phyloP scores from a whole-genome alignment of 1,284 basidiomycete genomes.

The Phylloporus sp. region DNA sequence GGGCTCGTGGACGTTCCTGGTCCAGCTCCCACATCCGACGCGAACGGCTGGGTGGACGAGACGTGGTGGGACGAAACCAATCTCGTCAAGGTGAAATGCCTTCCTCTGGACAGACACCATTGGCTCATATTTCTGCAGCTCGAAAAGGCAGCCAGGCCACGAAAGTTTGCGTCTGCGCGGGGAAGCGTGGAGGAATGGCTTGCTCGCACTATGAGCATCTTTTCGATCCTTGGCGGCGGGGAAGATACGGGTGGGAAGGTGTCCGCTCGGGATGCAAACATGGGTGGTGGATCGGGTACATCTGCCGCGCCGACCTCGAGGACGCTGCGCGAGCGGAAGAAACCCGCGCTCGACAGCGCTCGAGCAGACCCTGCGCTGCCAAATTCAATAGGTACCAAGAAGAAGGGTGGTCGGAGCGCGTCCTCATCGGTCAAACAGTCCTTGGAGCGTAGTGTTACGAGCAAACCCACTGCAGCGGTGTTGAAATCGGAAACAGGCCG shows the following conservation, averaged over 20 bases:
- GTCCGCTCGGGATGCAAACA: constrained; percentile 22
- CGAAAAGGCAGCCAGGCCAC: constrained; percentile 72
- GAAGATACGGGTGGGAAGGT: constrained; percentile 14
- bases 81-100: constrained; percentile 55
- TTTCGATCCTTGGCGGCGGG: constrained; percentile 45
- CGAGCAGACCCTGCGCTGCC: background rate
- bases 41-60: constrained; percentile 42
- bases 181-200: constrained; percentile 55
- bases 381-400: background rate
- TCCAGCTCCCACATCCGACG: background rate
- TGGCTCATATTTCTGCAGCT: no score
- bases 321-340: constrained; percentile 62
- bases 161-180: constrained; percentile 47
- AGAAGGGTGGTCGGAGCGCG: constrained; percentile 9
- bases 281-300: constrained; percentile 13
- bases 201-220: constrained; percentile 48
- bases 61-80: constrained; percentile 76
- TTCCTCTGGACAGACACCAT: background rate
- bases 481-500: background rate
- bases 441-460: constrained; percentile 34
- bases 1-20: constrained; percentile 58
- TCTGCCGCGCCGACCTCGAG: constrained; percentile 46
- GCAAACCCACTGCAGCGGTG: background rate
- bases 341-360: constrained; percentile 19
- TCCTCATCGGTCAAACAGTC: constrained; percentile 10